Evolutionary conservation across 1,284 basidiomycete species (phyloP), one percentile per base, ranked within the genome.

Genomic region (Boletus holoroseus): DNA sequence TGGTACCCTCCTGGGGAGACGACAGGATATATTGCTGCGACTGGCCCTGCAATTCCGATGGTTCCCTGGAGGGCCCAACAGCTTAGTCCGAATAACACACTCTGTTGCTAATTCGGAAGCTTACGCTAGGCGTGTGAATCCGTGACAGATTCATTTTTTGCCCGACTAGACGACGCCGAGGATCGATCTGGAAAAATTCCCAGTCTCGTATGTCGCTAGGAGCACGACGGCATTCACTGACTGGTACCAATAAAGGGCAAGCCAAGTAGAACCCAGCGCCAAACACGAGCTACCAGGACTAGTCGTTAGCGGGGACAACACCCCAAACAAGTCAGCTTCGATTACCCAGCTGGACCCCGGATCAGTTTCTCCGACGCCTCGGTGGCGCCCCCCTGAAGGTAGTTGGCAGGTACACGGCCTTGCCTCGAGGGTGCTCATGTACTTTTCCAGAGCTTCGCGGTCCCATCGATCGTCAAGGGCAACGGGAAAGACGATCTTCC

Each of bases 141-240:
- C 81, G 68, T 1, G 82, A 82, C 0, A 81, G 81, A 50, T 83
- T 83, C 78, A 82, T 82, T 60, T 83, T 83, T 53, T 82, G 81
- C 0, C 77, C 80, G 3, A 78, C 73, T 0, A 83, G 61, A 34
- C 82, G 71, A 58, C 76, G 79, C 28, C 80, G 68, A 4, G 82
- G 84, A 59, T 85, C 81, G 22, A 85, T 71, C 81, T 82, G 47
- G 22, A 24, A 16, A 8, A 48, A 1, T 0, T 5, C 1, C 51
- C 8, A 22, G n/a, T 39, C 36, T n/a, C 9, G 6, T 15, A 30
- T 32, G 16, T 36, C 3, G 1, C 32, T 38, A 7, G 20, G 20
- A 27, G 26, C 26, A 11, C 12, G 5, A 31, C 2, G 12, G 1
- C n/a, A 15, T 18, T n/a, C 9, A 63, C 76, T 55, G 44, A 80